Evolutionary conservation across 495 filamentous ascomycete genomes (phyloP).

Genomic region (Aspergillus mulundensis): DNA sequence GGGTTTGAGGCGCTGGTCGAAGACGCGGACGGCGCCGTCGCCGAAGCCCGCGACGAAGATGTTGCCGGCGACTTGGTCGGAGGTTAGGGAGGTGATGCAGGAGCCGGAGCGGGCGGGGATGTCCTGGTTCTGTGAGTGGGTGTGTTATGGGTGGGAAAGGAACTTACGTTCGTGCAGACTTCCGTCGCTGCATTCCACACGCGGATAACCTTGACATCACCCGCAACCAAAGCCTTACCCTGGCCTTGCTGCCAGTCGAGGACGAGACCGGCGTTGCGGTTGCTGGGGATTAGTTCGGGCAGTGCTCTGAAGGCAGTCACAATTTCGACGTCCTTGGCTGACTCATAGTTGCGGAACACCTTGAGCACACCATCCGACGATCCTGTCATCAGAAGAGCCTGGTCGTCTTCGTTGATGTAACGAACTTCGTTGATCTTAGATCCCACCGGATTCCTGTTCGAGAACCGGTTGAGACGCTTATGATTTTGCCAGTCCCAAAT

Average conservation of each 20-base stretch:
- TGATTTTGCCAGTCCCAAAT: conserved; percentile 90
- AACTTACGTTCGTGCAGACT: conserved; percentile 71
- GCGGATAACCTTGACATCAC: conserved; percentile 90
- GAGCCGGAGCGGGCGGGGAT: conserved; percentile 94
- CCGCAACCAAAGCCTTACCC: conserved; percentile 87
- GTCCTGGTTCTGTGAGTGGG: conserved; percentile 46
- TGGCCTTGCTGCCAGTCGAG: conserved; percentile 99
- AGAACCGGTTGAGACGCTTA: conserved; percentile 74
- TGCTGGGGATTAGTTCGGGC: conserved; percentile 86
- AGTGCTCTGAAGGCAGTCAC: conserved; percentile 88
- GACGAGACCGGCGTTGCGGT: conserved; percentile 88
- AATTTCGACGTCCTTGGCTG: conserved; percentile 68
- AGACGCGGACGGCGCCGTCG: conserved; percentile 92
- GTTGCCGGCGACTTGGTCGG: conserved; percentile 94
- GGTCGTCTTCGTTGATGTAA: conserved; percentile 98
- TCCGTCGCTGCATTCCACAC: conserved; percentile 95
- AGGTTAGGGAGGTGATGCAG: conserved; percentile 91
- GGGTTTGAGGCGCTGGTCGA: conserved; percentile 79
- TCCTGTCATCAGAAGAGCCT: conserved; percentile 88
- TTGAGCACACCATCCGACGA: conserved; percentile 91
- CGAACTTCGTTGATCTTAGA: conserved; percentile 91
- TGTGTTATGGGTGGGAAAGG: background rate
- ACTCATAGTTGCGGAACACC: conserved; percentile 85
- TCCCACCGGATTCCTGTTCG: conserved; percentile 85
- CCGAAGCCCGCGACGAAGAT: conserved; percentile 95